Evolutionary conservation across 495 filamentous ascomycete genomes (phyloP).

Genomic region (Aspergillus conjunctus): DNA sequence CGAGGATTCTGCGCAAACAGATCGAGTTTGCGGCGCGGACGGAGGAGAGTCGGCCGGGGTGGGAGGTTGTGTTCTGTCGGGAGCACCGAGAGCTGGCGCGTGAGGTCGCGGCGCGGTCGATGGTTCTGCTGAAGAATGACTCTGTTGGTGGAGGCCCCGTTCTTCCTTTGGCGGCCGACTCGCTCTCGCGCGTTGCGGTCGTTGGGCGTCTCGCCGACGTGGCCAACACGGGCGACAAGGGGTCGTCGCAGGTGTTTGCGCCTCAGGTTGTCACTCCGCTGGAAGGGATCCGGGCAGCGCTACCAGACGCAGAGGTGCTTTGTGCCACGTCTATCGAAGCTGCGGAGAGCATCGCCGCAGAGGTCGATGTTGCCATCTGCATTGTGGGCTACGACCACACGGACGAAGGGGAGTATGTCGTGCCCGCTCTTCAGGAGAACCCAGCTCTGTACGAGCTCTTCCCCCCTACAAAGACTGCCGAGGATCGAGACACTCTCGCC

Average conservation of each 20-base stretch:
- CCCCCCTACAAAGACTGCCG: background rate
- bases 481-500: background rate
- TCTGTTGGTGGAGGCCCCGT: background rate
- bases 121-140: slow-evolving; percentile 4
- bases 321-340: background rate
- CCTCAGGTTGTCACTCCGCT: slow-evolving; percentile 20
- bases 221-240: slow-evolving; percentile 27
- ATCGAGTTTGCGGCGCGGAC: background rate
- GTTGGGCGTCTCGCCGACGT: slow-evolving; percentile 24
- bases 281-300: slow-evolving; percentile 18
- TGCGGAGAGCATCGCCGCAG: slow-evolving; percentile 1
- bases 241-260: slow-evolving; percentile 23
- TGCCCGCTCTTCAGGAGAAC: slow-evolving; percentile 11
- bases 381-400: slow-evolving; percentile 22
- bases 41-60: slow-evolving; percentile 35
- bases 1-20: background rate
- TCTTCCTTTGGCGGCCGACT: background rate
- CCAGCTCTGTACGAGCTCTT: background rate
- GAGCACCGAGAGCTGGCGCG: background rate
- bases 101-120: background rate
- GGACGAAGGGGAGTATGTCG: slow-evolving; percentile 29
- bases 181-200: slow-evolving; percentile 16
- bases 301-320: slow-evolving; percentile 2
- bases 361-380: slow-evolving; percentile 23
- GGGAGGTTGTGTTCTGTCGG: slow-evolving; percentile 20